Conservation (phyloP, 805 yeast species). For the Starmera dryadoides region DNA sequence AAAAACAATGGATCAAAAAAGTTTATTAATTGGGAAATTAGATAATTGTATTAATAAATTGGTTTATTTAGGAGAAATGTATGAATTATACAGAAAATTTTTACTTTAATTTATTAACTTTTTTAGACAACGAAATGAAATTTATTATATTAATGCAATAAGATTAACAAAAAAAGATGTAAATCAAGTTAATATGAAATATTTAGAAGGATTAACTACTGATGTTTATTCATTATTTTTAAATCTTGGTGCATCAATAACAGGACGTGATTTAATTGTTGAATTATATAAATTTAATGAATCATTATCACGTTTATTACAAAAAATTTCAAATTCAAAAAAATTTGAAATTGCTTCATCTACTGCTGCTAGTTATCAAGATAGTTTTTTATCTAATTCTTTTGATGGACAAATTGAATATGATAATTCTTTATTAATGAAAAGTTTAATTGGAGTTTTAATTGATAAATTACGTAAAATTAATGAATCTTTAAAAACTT, state of each 20-base stretch:
- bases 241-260: background rate
- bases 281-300: constrained; percentile 20
- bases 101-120: too few species aligned
- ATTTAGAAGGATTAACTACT: background rate
- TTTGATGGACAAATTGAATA: background rate
- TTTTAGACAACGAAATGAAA: background rate
- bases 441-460: constrained; percentile 11
- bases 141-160: background rate
- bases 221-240: background rate
- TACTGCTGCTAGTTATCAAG: background rate
- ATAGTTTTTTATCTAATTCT: background rate
- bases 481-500: constrained; percentile 1
- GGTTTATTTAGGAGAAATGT: too few species aligned
- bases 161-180: background rate
- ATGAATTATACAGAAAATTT: too few species aligned
- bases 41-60: too few species aligned
- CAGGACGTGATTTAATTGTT: background rate
- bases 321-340: background rate
- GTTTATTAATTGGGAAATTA: too few species aligned
- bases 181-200: background rate
- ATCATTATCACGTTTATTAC: constrained; percentile 5
- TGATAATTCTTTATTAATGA: constrained; percentile 12
- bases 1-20: too few species aligned
- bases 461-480: constrained; percentile 9
- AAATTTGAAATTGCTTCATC: too few species aligned